Conservation (phyloP, 805 yeast species). For the Barnettozyma siamensis region DNA sequence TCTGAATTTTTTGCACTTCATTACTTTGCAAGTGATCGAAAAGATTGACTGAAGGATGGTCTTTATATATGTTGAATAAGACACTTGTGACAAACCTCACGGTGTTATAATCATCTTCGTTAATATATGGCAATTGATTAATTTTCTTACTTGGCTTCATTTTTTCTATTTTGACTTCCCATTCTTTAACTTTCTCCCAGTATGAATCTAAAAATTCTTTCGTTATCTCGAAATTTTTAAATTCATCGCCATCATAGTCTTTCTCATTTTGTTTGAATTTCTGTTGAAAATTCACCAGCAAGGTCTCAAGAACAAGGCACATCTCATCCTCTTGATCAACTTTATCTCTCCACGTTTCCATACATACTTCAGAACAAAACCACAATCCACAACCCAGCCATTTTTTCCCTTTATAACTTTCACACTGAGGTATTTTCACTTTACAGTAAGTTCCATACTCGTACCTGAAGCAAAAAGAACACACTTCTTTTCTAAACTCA, state of each 20-base stretch:
- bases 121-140: conserved; percentile 38
- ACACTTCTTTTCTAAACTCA: conserved; percentile 59
- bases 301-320: conserved; percentile 29
- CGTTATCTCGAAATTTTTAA: conserved; percentile 9
- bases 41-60: conserved; percentile 11
- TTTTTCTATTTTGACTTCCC: conserved; percentile 31
- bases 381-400: conserved; percentile 39
- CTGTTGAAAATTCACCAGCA: conserved; percentile 18
- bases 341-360: conserved; percentile 26
- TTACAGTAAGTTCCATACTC: conserved; percentile 43
- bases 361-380: conserved; percentile 49
- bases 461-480: conserved; percentile 48
- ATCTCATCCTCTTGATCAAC: conserved; percentile 34
- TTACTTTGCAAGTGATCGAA: conserved; percentile 46
- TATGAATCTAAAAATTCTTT: conserved; percentile 21
- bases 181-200: conserved; percentile 35
- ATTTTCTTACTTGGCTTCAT: conserved; percentile 33
- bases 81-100: conserved; percentile 41
- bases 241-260: conserved; percentile 9
- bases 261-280: conserved; percentile 15
- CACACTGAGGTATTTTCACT: conserved; percentile 25
- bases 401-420: conserved; percentile 12
- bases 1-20: conserved; percentile 39
- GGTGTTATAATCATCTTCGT: conserved; percentile 47
- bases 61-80: conserved; percentile 28